Evolutionary conservation across 1,139 yeast species (phyloP).

Genomic region (Torulaspora globosa): DNA sequence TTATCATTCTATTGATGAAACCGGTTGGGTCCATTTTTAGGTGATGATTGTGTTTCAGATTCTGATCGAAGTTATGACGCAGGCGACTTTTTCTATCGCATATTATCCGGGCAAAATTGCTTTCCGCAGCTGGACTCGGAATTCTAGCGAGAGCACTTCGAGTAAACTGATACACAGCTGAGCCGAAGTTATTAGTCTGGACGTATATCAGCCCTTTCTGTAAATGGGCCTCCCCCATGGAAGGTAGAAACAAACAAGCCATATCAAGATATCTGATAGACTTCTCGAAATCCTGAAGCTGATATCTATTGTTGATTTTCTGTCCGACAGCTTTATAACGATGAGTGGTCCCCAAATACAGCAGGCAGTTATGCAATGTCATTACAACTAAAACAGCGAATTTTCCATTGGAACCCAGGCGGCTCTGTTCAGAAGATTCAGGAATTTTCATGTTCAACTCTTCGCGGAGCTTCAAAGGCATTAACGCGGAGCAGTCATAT

Average conservation of each 20-base stretch:
- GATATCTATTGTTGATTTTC: constrained; percentile 43
- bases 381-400: constrained; percentile 44
- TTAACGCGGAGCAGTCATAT: constrained; percentile 18
- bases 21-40: constrained; percentile 24
- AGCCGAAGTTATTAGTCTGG: constrained; percentile 40
- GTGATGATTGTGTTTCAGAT: constrained; percentile 19
- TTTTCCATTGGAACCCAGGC: constrained; percentile 26
- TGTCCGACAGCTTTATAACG: constrained; percentile 51
- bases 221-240: constrained; percentile 58
- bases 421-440: constrained; percentile 13
- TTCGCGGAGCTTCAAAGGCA: constrained; percentile 21
- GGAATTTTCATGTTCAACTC: constrained; percentile 24
- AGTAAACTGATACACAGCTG: constrained; percentile 49
- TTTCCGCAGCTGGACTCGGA: constrained; percentile 36
- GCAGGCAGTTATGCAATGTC: constrained; percentile 50
- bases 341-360: constrained; percentile 57
- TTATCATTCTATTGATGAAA: constrained; percentile 34
- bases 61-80: constrained; percentile 19
- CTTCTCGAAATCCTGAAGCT: constrained; percentile 40
- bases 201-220: constrained; percentile 59
- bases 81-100: constrained; percentile 23
- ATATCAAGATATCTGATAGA: constrained; percentile 49
- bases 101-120: constrained; percentile 24
- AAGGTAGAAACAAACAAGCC: constrained; percentile 56
- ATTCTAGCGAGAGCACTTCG: constrained; percentile 57